These are phyloP conservation scores for Monascus purpureus DNA, from an alignment of 495 filamentous ascomycete genomes.

Conservation along the genomic window DNA sequence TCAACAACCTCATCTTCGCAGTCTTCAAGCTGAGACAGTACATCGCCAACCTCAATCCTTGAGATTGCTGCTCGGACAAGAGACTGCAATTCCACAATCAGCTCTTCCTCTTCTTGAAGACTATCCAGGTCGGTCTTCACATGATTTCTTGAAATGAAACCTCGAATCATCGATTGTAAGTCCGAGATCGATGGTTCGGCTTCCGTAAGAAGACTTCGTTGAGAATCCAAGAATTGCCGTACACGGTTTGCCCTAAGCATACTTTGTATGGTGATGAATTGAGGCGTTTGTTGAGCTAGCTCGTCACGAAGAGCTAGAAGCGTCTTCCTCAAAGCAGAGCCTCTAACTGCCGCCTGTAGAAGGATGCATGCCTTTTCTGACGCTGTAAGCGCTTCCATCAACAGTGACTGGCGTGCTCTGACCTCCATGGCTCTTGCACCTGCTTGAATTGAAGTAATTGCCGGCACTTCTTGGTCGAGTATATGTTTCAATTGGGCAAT, in stretches of 20 bases:
- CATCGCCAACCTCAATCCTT: constrained; percentile 52
- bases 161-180: constrained; percentile 35
- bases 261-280: constrained; percentile 21
- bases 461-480: constrained; percentile 15
- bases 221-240: constrained; percentile 21
- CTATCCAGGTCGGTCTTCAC: constrained; percentile 35
- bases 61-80: constrained; percentile 60
- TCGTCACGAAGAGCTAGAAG: constrained; percentile 13
- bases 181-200: constrained; percentile 22
- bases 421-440: constrained; percentile 22
- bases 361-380: constrained; percentile 11
- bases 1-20: constrained; percentile 57
- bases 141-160: constrained; percentile 26
- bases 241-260: constrained; percentile 16
- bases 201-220: constrained; percentile 16
- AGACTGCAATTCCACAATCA: constrained; percentile 56
- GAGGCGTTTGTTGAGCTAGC: constrained; percentile 15
- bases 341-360: constrained; percentile 33
- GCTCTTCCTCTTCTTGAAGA: constrained; percentile 41
- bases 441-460: constrained; percentile 35
- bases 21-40: constrained; percentile 64
- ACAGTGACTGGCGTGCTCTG: constrained; percentile 14
- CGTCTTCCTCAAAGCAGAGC: constrained; percentile 14
- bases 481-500: constrained; percentile 18
- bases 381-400: constrained; percentile 18